Percentiles rank a stretch among this genome's conserved stretches.
These are phyloP conservation scores for Vigna mungo DNA, from an alignment of 306 rosid genomes.

Conservation along the genomic window DNA sequence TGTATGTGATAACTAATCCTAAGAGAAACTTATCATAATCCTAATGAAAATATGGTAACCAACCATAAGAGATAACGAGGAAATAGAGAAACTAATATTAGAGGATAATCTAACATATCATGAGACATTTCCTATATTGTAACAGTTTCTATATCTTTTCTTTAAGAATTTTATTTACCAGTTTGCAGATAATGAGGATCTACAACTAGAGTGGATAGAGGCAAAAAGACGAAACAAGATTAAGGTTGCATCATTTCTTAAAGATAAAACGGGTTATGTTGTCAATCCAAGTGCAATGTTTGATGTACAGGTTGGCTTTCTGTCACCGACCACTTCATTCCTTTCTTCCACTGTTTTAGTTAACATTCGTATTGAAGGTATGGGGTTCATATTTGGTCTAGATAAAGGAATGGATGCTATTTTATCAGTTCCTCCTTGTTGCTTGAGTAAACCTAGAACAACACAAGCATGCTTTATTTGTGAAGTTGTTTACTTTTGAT, in stretches of 20 bases:
- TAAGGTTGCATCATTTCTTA: constrained; percentile 73
- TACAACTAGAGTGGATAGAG: constrained; percentile 82
- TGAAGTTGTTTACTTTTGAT: background rate
- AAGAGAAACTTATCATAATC: background rate
- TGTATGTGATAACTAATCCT: background rate
- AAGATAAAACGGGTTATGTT: constrained; percentile 87
- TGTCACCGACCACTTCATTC: constrained; percentile 28
- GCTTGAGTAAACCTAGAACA: background rate
- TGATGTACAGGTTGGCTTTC: constrained; percentile 80
- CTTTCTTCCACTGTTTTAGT: constrained; percentile 20
- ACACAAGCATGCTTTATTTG: background rate
- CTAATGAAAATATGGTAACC: background rate
- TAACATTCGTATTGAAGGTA: constrained; percentile 2
- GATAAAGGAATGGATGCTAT: background rate
- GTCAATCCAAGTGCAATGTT: constrained; percentile 90
- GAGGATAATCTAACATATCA: background rate
- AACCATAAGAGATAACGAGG: background rate
- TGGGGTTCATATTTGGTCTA: constrained; percentile 5
- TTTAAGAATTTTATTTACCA: constrained; percentile 37
- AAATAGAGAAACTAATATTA: background rate
- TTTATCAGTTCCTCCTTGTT: constrained; percentile 2
- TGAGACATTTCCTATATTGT: background rate
- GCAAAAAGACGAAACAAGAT: constrained; percentile 84
- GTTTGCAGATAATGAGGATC: constrained; percentile 83
- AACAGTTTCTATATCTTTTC: constrained; percentile 2